These are phyloP conservation scores for Xerocomus nothofagi DNA, from an alignment of 1,284 basidiomycete genomes.

Conservation along the genomic window DNA sequence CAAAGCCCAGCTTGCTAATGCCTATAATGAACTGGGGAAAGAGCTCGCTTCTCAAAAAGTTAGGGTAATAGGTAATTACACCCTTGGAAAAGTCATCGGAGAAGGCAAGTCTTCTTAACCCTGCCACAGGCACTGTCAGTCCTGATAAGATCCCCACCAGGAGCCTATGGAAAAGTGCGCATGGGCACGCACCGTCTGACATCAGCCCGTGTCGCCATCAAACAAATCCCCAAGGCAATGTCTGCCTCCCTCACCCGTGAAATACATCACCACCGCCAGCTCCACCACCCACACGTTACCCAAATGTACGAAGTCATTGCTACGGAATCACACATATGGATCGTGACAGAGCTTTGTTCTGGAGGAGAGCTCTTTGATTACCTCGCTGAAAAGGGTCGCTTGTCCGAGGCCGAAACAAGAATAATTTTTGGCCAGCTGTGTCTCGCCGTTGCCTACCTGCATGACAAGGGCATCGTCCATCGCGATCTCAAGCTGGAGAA, in stretches of 20 bases:
- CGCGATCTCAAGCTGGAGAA: conserved; percentile 97
- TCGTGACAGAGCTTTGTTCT: conserved; percentile 94
- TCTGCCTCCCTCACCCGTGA: conserved; percentile 91
- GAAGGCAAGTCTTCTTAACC: conserved; percentile 66
- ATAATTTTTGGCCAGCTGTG: conserved; percentile 93
- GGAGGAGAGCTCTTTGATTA: conserved; percentile 98
- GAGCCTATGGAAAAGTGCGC: conserved; percentile 91
- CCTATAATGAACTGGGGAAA: conserved; percentile 95
- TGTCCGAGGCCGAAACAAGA: conserved; percentile 81
- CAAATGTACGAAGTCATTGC: conserved; percentile 98
- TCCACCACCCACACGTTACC: conserved; percentile 93
- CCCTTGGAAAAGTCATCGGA: conserved; percentile 91
- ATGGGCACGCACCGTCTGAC: conserved; percentile 91
- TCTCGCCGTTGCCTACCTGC: conserved; percentile 91
- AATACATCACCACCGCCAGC: conserved; percentile 95
- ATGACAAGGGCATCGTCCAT: conserved; percentile 90
- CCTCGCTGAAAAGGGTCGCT: conserved; percentile 89
- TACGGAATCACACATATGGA: conserved; percentile 94
- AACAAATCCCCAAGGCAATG: conserved; percentile 94
- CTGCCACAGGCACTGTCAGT: conserved; percentile 10
- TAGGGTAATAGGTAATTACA: conserved; percentile 93
- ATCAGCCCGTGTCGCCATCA: conserved; percentile 89
- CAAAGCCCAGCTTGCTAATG: conserved; percentile 86
- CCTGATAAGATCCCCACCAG: conserved; percentile 46
- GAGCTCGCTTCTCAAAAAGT: conserved; percentile 89